Conservation (phyloP, 805 yeast species). For the Kockiozyma suomiensis region DNA sequence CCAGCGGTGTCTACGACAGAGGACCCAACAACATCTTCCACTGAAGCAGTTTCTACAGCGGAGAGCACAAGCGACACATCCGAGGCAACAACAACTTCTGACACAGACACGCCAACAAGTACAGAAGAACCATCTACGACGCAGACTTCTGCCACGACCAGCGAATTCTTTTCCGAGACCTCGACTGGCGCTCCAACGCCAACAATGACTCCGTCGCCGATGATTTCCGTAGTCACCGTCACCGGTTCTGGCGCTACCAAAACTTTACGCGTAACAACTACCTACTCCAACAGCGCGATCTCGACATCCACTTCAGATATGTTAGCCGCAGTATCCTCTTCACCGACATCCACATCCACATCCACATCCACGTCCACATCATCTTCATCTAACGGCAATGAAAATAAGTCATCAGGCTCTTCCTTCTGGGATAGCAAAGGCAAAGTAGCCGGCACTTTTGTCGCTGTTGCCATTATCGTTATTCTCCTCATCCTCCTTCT, state of each 20-base stretch:
- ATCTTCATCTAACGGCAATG: constrained; percentile 2
- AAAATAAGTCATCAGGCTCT: constrained; percentile 27
- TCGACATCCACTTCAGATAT: constrained; percentile 5
- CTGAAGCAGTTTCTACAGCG: constrained; percentile 9
- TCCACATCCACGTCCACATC: constrained; percentile 16
- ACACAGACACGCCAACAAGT: neutral
- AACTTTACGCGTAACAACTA: constrained; percentile 32
- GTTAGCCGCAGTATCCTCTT: neutral
- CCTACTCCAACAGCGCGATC: constrained; percentile 13
- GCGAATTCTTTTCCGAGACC: neutral
- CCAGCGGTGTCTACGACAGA: constrained; percentile 24
- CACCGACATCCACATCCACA: constrained; percentile 13
- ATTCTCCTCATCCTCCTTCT: constrained; percentile 50
- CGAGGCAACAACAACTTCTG: neutral
- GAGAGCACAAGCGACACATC: too few relatives aligned
- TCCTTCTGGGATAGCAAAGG: constrained; percentile 70
- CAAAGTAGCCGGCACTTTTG: constrained; percentile 83
- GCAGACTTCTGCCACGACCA: neutral
- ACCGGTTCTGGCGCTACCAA: constrained; percentile 33
- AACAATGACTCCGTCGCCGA: constrained; percentile 6
- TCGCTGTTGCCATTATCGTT: constrained; percentile 71
- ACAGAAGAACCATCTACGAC: constrained; percentile 3
- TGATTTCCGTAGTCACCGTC: constrained; percentile 38
- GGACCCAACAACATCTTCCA: constrained; percentile 23
- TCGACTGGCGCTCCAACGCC: constrained; percentile 4